A percentile compares a stretch with the other conserved stretches of the same genome.
Evolutionary conservation across 2,329 filamentous ascomycete genomes (phyloP).

Genomic region (Aspergillus floridensis): DNA sequence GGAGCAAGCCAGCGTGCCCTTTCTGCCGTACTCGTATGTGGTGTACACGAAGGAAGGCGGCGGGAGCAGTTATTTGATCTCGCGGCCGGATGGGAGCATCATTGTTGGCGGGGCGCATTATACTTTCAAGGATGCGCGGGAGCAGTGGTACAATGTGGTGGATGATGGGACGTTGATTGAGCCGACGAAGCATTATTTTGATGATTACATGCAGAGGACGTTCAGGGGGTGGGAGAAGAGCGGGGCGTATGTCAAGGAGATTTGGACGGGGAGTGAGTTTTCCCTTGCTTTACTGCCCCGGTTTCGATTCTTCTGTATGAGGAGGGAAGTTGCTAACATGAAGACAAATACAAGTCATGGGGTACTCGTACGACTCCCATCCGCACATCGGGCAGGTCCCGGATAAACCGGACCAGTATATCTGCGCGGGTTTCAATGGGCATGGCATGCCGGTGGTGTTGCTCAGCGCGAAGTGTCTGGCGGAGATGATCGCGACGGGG

Average conservation of each 20-base stretch:
- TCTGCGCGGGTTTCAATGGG: conserved; percentile 63
- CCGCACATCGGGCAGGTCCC: conserved; percentile 55
- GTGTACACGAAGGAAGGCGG: conserved; percentile 58
- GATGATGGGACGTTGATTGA: conserved; percentile 53
- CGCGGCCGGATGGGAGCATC: conserved; percentile 54
- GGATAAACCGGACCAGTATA: conserved; percentile 50
- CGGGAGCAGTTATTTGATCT: conserved; percentile 57
- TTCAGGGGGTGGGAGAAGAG: conserved; percentile 40
- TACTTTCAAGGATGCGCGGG: conserved; percentile 23
- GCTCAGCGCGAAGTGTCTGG: conserved; percentile 59
- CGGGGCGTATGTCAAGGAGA: conserved; percentile 31
- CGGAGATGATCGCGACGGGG: conserved; percentile 51
- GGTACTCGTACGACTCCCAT: conserved; percentile 51
- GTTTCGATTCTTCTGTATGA: not conserved
- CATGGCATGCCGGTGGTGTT: conserved; percentile 67
- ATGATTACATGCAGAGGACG: conserved; percentile 39
- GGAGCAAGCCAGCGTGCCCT: conserved; percentile 25
- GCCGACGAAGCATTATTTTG: conserved; percentile 42
- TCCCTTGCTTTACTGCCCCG: conserved; percentile 20
- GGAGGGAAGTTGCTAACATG: not conserved
- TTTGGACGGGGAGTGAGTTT: conserved; percentile 37
- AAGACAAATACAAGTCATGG: conserved; percentile 46
- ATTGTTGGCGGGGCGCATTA: conserved; percentile 64
- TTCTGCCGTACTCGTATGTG: conserved; percentile 54
- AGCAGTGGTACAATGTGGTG: conserved; percentile 47